Evolutionary conservation across 164 flowering plant genomes (phyloP), one percentile per base, ranked within the genome.

Genomic region (Cinnamomum chago): DNA sequence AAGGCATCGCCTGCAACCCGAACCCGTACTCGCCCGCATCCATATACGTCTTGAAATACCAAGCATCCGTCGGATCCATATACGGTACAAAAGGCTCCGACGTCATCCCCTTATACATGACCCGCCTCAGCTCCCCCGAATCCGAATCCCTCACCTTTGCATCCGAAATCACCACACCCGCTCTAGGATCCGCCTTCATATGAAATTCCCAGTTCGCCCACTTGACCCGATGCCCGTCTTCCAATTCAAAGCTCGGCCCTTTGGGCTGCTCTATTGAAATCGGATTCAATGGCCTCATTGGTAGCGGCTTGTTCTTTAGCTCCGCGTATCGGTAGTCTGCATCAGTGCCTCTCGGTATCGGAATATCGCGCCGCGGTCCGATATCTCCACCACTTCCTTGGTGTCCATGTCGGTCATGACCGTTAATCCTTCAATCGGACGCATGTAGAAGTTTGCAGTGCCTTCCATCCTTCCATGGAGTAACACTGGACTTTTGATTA

Each of bases 141-240:
- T 83, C 87, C 66, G 94, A 82, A 75, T 95, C 96, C 27, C 82
- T 77, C 24, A 92, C 86, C 86, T 18, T 82, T 75, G 90, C 99
- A 74, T 76, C 84, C 2, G 96, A 95, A 0, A 95, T 75, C 1
- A 95, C 73, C 70, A 87, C 87, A 0, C 99, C 99, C 0, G 99
- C 92, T 75, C 99, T 77, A 6, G 91, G 88, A 81, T 93, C 99
- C 62, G 98, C 88, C 76, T 95, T 95, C 3, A 95, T 76, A 76
- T 95, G 99, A 75, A 95, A 95, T 70, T 90, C 92, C 99, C 99
- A 95, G 70, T 90, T 92, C 1, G 94, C 99, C 99, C 99, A 95
- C 73, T 84, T 89, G 28, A 95, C 92, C 70, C 74, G 7, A 76
- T 95, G 96, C 1, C 79, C 86, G 24, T 93, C 86, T 68, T 88